Evolutionary conservation across 2,329 filamentous ascomycete species (phyloP).

Genomic region (Nigrospora osmanthi): DNA sequence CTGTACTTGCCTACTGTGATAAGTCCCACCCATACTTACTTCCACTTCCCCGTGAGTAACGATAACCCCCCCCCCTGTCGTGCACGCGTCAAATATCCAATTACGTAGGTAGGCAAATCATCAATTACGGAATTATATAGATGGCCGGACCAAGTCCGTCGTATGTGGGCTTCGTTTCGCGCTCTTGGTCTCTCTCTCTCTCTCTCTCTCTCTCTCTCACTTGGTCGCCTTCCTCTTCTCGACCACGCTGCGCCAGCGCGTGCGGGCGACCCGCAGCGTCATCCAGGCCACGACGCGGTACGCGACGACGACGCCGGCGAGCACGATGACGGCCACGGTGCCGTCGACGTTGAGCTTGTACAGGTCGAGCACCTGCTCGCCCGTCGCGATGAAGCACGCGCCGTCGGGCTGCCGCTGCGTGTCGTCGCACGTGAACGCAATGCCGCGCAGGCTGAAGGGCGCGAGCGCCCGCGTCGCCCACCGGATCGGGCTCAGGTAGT

Average conservation of each 20-base stretch:
- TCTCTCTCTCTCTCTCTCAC: neutral
- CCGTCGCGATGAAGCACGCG: slow-evolving; percentile 55
- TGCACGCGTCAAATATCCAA: too few species aligned
- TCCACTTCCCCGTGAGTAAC: too few species aligned
- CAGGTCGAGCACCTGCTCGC: slow-evolving; percentile 57
- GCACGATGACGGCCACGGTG: slow-evolving; percentile 50
- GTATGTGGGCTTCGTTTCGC: too few species aligned
- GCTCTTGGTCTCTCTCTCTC: too few species aligned
- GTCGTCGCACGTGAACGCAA: slow-evolving; percentile 56
- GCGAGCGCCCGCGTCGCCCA: slow-evolving; percentile 62
- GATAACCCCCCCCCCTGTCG: too few species aligned
- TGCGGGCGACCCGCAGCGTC: slow-evolving; percentile 46
- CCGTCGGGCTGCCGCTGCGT: slow-evolving; percentile 52
- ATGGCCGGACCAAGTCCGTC: too few species aligned
- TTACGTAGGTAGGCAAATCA: too few species aligned
- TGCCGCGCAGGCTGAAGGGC: slow-evolving; percentile 52
- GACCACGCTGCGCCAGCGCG: slow-evolving; percentile 35
- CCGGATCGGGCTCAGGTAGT: slow-evolving; percentile 65
- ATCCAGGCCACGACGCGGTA: slow-evolving; percentile 59
- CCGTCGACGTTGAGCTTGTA: slow-evolving; percentile 57
- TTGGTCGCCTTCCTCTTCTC: slow-evolving; percentile 8
- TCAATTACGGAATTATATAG: too few species aligned
- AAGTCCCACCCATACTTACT: too few species aligned
- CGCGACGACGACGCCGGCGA: slow-evolving; percentile 55
- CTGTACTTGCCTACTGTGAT: too few species aligned